Conservation (phyloP, 2,329 filamentous ascomycete genomes). For the Fonsecaea monophora region DNA sequence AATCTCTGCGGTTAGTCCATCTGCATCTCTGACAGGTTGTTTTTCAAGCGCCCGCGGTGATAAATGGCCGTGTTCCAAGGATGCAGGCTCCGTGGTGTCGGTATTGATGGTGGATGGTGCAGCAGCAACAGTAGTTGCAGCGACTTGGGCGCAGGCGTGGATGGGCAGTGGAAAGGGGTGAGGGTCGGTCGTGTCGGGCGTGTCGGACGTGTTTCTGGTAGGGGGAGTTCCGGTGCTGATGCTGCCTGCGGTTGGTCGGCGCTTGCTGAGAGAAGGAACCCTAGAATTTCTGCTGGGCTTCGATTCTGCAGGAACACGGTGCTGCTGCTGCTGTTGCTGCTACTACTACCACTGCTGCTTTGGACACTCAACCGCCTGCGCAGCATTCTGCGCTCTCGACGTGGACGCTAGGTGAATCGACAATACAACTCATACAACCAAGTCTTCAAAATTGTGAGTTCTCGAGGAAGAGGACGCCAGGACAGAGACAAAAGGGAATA, state of each 20-base stretch:
- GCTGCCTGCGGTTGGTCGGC: constrained; percentile 20
- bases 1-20: constrained; percentile 17
- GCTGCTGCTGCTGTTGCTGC: background rate
- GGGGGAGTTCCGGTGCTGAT: background rate
- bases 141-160: background rate
- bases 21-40: constrained; percentile 38
- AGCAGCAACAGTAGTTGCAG: constrained; percentile 7
- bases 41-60: constrained; percentile 51
- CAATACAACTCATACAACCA: background rate
- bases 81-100: constrained; percentile 37
- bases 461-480: background rate
- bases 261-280: constrained; percentile 10
- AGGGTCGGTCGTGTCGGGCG: background rate
- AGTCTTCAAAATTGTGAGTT: background rate
- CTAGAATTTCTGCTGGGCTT: constrained; percentile 11
- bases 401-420: background rate
- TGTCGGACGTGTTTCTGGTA: background rate
- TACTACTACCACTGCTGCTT: background rate
- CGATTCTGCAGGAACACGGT: constrained; percentile 17
- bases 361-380: constrained; percentile 1
- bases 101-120: constrained; percentile 17
- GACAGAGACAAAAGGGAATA: constrained; percentile 5
- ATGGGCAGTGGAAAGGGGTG: constrained; percentile 19
- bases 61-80: constrained; percentile 36
- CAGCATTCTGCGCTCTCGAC: constrained; percentile 17